Evolutionary conservation across 257 asterid genomes (phyloP), one percentile per base, ranked within the genome.

Genomic region (Petrea volubilis): DNA sequence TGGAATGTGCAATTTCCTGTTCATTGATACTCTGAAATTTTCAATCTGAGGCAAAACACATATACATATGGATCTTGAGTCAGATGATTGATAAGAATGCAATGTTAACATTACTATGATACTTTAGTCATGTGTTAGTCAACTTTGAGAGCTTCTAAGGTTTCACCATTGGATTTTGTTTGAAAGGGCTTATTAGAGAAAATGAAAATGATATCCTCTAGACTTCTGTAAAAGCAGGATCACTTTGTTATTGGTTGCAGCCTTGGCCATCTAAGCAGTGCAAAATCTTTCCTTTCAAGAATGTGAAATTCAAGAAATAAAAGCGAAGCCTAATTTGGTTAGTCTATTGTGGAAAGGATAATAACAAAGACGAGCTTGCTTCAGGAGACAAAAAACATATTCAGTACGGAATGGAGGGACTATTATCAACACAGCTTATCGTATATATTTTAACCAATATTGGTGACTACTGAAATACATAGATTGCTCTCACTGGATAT

Each of bases 41-140:
- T 68, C 41, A 29, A 31, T 27, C 51, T 5, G 76, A 55, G 53
- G 44, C 38, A 59, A 2, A 38, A 46, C 36, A 36, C 36, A 6
- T 29, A 57, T n/a, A n/a, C n/a, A n/a, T 23, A 28, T 50, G 64
- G 49, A 53, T 79, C 51, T 59, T 67, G 67, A 28, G 70, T 13
- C 6, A 33, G 44, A 36, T 64, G 66, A 8, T 34, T 17, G 77
- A 44, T 55, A 17, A 4, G 12, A 24, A 28, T 53, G 24, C 10
- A 51, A 51, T 64, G 57, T 44, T 61, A 31, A 20, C 53, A 53
- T 23, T 41, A 18, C 36, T 24, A 14, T 33, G 60, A 59, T 53
- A 17, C 60, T 58, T 1, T 70, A 25, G 7, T 73, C 41, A 31
- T 53, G 11, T 47, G 3, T 20, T 14, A 15, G 31, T 25, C 17